Evolutionary conservation across 169 alveolate species (phyloP).

Genomic region (Cryptosporidium viatorum): DNA sequence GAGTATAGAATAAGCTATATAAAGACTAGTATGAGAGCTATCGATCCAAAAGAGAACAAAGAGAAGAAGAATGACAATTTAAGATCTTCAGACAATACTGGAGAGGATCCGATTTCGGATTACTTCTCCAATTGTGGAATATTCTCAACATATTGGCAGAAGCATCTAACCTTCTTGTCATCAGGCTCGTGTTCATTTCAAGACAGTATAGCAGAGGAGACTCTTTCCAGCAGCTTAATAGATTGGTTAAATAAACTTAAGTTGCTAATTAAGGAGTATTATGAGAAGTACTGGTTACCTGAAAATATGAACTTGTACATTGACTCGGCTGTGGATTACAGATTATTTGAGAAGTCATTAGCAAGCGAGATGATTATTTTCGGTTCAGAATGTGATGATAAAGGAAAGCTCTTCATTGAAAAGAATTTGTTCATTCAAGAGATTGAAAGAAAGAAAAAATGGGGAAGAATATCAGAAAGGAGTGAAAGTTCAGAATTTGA

Average conservation of each 20-base stretch:
- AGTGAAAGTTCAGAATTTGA: background rate
- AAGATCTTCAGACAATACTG: background rate
- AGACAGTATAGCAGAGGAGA: background rate
- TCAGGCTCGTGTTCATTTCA: background rate
- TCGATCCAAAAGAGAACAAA: background rate
- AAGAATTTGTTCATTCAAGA: background rate
- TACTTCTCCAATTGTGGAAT: constrained; percentile 40
- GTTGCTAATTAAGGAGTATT: constrained; percentile 1
- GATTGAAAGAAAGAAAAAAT: background rate
- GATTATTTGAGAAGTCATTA: constrained; percentile 10
- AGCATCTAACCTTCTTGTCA: background rate
- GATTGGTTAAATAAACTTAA: constrained; percentile 14
- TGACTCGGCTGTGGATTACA: constrained; percentile 35
- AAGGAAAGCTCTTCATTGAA: background rate
- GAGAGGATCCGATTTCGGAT: background rate
- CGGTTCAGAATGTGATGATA: constrained; percentile 1
- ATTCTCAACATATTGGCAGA: constrained; percentile 43
- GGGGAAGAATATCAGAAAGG: background rate
- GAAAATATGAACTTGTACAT: constrained; percentile 37
- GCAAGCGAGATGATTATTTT: background rate
- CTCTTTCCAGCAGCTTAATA: background rate
- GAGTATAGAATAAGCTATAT: constrained; percentile 43
- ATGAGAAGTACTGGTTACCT: constrained; percentile 37
- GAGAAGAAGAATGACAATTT: background rate
- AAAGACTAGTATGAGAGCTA: constrained; percentile 13